Evolutionary conservation across 495 filamentous ascomycete species (phyloP), one percentile per base, ranked within the genome.

Genomic region (Lindgomyces ingoldianus): DNA sequence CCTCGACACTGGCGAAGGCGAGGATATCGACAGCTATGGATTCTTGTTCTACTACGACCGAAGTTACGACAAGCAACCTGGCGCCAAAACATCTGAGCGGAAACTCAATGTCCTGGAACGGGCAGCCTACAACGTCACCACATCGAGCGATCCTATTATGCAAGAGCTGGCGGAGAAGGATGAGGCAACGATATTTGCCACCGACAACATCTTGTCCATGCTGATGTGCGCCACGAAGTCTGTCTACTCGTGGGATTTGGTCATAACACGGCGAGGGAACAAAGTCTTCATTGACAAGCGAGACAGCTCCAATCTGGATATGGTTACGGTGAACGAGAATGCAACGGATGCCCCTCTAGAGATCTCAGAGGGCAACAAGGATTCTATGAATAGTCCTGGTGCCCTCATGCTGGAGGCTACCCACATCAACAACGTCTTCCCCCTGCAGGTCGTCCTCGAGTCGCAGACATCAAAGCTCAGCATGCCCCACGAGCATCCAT

Each of bases 341-440:
- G 94, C 94, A n/a, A 88, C 89, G 44, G 94, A 98, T 72, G 92
- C 95, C 10, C 94, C 94, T 16, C 79, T 97, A 42, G 94, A 98
- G 75, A 81, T 88, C 18, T 85, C 90, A 33, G 94, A 98, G 70
- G 87, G 91, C 71, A 95, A 93, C 80, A 95, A 96, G 77, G 94
- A 98, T 65, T 78, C 84, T 55, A 91, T 98, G 77, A 98, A 98
- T 82, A 90, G 89, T 62, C 94, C 94, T 14, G 79, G 81, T 47
- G 91, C 94, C 26, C 85, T 98, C 21, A 92, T 93, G 65, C 87
- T 97, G 75, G 94, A 98, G 77, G 94, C 94, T 25, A 98, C 94
- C 26, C 93, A 96, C 80, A 98, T 98, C 87, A 98, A 98, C 84
- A 93, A 98, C 83, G 96, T 97, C 80, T 98, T 98, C 73, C 88